A percentile compares a stretch with the other conserved stretches of the same genome.
These are phyloP conservation scores for Hirschfeldia incana DNA, from an alignment of 345 rosid genomes.

Conservation along the genomic window DNA sequence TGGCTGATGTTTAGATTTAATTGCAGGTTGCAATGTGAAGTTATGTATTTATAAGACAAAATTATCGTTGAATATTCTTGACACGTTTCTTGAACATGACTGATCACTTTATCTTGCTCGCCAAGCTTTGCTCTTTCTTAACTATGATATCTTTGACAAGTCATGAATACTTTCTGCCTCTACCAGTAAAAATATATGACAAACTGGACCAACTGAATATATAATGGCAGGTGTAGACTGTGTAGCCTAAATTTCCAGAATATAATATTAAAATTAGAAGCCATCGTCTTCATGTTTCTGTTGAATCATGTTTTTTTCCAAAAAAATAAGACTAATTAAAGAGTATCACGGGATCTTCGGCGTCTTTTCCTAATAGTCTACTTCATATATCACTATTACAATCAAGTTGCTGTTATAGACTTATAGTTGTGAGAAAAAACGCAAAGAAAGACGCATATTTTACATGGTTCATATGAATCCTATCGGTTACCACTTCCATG, in stretches of 20 bases:
- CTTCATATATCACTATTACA: neutral
- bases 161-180: neutral
- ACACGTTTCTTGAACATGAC: slow-evolving; percentile 11
- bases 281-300: neutral
- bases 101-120: slow-evolving; percentile 11
- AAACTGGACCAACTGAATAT: slow-evolving; percentile 6
- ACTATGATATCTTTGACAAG: neutral
- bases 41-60: slow-evolving; percentile 26
- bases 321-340: neutral
- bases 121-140: slow-evolving; percentile 15
- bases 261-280: neutral
- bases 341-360: neutral
- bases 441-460: neutral
- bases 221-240: neutral
- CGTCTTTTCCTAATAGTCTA: neutral
- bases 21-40: neutral
- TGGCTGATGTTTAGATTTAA: neutral
- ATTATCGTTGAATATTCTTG: slow-evolving; percentile 17
- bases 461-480: neutral
- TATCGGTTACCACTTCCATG: neutral
- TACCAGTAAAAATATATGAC: neutral
- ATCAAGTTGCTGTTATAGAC: neutral
- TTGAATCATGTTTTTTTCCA: neutral
- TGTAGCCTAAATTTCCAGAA: neutral
- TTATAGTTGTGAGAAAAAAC: neutral